Evolutionary conservation across 2,329 filamentous ascomycete species (phyloP).

Genomic region (Colletotrichum falcatum): DNA sequence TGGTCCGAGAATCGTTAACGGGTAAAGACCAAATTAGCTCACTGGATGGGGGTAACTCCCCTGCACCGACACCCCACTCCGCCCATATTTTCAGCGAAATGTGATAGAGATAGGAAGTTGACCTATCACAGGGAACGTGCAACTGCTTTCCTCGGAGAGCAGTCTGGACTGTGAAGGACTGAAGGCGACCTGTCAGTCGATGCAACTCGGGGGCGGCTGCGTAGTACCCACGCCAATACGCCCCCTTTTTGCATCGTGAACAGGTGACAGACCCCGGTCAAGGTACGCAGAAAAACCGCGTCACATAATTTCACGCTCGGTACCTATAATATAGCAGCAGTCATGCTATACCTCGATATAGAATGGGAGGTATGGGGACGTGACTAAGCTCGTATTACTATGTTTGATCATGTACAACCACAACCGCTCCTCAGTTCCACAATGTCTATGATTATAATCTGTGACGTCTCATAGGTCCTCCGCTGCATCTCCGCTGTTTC

Average conservation of each 20-base stretch:
- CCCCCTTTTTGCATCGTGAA: not conserved
- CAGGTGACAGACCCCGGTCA: not conserved
- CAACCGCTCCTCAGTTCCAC: not conserved
- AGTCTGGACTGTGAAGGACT: not conserved
- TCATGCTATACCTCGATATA: not conserved
- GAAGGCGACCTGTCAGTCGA: not conserved
- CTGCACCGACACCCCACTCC: too few species aligned
- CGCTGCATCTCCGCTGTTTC: not conserved
- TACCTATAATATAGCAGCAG: not conserved
- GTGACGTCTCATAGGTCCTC: not conserved
- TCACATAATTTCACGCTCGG: not conserved
- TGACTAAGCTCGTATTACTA: slow-evolving; percentile 25
- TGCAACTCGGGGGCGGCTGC: not conserved
- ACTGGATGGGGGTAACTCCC: not conserved
- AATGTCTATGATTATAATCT: not conserved
- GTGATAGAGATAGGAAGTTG: not conserved
- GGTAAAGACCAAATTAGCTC: not conserved
- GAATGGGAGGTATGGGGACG: not conserved
- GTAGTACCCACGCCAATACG: not conserved
- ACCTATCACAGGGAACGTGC: not conserved
- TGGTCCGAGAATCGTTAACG: not conserved
- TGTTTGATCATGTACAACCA: slow-evolving; percentile 32
- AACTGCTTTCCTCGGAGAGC: not conserved
- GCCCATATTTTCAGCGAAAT: not conserved
- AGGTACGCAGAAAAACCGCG: not conserved